Percentiles rank a stretch among this genome's conserved stretches.
Conservation (phyloP, 164 flowering plant species). For the Cinnamomum chago region DNA sequence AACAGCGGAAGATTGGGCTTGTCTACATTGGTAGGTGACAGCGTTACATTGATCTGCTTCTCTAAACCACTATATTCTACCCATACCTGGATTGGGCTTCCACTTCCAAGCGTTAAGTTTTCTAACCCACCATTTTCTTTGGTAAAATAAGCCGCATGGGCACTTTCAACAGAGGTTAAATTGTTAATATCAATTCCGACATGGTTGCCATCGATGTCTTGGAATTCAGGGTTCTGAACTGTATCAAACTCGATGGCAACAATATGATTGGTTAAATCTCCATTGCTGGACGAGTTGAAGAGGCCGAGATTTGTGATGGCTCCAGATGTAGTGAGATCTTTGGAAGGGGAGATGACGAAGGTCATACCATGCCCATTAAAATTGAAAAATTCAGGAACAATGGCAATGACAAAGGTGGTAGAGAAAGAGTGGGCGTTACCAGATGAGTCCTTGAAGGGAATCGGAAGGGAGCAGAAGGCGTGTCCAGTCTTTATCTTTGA, state of each 20-base stretch:
- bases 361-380: neutral
- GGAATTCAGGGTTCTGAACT: conserved; percentile 6
- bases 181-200: conserved; percentile 52
- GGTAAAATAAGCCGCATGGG: conserved; percentile 25
- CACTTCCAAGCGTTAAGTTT: conserved; percentile 24
- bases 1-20: conserved; percentile 15
- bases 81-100: conserved; percentile 18
- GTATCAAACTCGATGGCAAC: conserved; percentile 45
- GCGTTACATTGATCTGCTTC: conserved; percentile 15
- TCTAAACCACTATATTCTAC: conserved; percentile 13
- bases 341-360: neutral
- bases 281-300: conserved; percentile 27
- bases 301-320: conserved; percentile 31
- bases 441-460: conserved; percentile 4
- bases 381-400: neutral
- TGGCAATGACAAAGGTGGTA: conserved; percentile 7
- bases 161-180: conserved; percentile 24
- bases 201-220: conserved; percentile 36
- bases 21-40: conserved; percentile 1
- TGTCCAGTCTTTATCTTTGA: conserved; percentile 8
- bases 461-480: conserved; percentile 16
- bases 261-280: no score
- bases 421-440: conserved; percentile 9
- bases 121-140: neutral
- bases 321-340: conserved; percentile 9